phyloP scores from a whole-genome alignment of 2,329 filamentous ascomycete genomes.

The Aspergillus novoparasiticus region DNA sequence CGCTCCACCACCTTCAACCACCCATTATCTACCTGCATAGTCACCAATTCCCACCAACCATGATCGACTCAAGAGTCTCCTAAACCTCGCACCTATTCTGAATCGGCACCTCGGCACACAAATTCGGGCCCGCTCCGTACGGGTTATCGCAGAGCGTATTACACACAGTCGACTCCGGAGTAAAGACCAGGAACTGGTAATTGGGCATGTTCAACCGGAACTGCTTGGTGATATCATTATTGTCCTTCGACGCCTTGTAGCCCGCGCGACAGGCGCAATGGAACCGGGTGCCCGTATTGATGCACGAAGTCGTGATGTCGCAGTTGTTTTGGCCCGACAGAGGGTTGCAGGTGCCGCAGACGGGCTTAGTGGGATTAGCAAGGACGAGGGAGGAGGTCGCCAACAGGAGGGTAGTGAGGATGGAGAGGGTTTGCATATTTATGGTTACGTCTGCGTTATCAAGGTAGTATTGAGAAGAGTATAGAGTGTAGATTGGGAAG shows the following conservation, averaged over 20 bases:
- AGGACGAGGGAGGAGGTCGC: conserved; percentile 26
- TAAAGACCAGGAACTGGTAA: conserved; percentile 44
- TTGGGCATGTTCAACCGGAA: conserved; percentile 43
- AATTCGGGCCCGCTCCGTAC: conserved; percentile 29
- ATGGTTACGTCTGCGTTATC: conserved; percentile 17
- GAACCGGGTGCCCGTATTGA: conserved; percentile 44
- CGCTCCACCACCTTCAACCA: neutral
- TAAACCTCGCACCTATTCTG: conserved; percentile 33
- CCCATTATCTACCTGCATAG: neutral
- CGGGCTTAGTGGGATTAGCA: conserved; percentile 21
- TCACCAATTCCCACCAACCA: neutral
- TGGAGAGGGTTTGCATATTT: conserved; percentile 32
- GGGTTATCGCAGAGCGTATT: conserved; percentile 40
- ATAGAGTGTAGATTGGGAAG: neutral
- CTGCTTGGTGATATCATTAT: conserved; percentile 34
- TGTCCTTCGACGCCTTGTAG: conserved; percentile 38
- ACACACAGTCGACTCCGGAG: conserved; percentile 37
- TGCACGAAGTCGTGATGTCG: conserved; percentile 48
- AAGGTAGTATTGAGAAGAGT: neutral
- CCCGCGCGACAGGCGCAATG: conserved; percentile 47
- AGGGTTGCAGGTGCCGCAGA: conserved; percentile 44
- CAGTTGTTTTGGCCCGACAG: conserved; percentile 43
- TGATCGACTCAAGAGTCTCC: neutral
- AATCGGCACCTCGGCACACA: conserved; percentile 40
- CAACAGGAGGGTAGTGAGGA: conserved; percentile 28